Evolutionary conservation across 345 rosid genomes (phyloP).

Genomic region (Gossypium ekmanianum): DNA sequence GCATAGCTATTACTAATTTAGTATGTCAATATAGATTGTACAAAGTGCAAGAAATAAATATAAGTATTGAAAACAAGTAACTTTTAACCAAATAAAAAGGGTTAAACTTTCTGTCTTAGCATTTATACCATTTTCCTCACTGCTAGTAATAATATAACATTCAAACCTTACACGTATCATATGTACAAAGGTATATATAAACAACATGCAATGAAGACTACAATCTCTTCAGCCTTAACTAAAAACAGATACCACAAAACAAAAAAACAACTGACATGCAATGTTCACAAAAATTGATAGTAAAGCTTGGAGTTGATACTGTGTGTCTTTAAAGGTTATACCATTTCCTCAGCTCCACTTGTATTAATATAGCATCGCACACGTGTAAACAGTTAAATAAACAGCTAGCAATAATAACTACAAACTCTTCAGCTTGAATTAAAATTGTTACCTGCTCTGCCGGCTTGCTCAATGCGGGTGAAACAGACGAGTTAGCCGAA

Average conservation of each 20-base stretch:
- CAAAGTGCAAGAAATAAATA: background rate
- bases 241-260: background rate
- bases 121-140: background rate
- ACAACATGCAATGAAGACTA: background rate
- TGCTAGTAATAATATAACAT: background rate
- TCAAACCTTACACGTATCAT: constrained; percentile 2
- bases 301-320: background rate
- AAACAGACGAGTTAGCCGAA: constrained; percentile 71
- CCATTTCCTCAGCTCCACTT: background rate
- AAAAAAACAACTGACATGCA: background rate
- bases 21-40: background rate
- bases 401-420: background rate
- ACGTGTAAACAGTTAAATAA: background rate
- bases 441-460: constrained; percentile 73
- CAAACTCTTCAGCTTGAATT: constrained; percentile 10
- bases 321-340: background rate
- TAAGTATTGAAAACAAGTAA: background rate
- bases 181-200: background rate
- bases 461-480: constrained; percentile 89
- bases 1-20: background rate
- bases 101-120: background rate
- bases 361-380: background rate
- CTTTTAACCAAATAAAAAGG: background rate
- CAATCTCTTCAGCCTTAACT: constrained; percentile 11
- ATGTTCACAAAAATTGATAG: background rate